Percentiles rank a stretch among this genome's conserved stretches.
These are phyloP conservation scores for Guillardia theta DNA, from an alignment of 78 protist genomes.

Conservation along the genomic window DNA sequence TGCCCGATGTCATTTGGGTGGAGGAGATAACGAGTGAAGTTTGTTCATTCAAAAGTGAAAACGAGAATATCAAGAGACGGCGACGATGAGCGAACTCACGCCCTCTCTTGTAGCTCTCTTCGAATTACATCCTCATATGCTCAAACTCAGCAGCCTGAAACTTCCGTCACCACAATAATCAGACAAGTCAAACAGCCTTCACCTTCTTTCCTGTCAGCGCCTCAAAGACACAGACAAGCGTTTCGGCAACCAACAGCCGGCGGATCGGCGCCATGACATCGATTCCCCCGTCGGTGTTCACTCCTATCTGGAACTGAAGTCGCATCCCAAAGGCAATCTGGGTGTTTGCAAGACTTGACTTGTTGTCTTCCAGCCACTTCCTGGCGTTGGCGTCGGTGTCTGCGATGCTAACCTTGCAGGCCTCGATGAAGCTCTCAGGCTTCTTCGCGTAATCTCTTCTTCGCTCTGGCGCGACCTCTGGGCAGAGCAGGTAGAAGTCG, in stretches of 20 bases:
- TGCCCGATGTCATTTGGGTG: too few species aligned
- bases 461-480: background rate
- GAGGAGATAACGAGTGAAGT: too few species aligned
- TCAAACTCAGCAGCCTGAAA: too few species aligned
- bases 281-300: constrained; percentile 2
- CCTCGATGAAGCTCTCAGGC: background rate
- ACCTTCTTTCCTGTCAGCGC: too few species aligned
- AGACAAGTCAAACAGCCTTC: too few species aligned
- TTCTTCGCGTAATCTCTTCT: background rate
- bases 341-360: background rate
- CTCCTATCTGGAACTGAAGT: background rate
- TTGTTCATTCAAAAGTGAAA: too few species aligned
- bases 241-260: background rate
- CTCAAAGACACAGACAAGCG: constrained; percentile 5
- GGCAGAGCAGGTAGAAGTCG: constrained; percentile 11
- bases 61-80: too few species aligned
- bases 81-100: too few species aligned
- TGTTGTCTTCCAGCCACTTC: background rate
- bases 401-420: background rate
- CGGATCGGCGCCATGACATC: constrained; percentile 13
- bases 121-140: too few species aligned
- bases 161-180: too few species aligned
- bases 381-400: background rate
- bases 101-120: too few species aligned
- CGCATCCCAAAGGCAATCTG: constrained; percentile 30